Conservation (phyloP, 108 stramenopile species). For the Cyclotella cryptica region DNA sequence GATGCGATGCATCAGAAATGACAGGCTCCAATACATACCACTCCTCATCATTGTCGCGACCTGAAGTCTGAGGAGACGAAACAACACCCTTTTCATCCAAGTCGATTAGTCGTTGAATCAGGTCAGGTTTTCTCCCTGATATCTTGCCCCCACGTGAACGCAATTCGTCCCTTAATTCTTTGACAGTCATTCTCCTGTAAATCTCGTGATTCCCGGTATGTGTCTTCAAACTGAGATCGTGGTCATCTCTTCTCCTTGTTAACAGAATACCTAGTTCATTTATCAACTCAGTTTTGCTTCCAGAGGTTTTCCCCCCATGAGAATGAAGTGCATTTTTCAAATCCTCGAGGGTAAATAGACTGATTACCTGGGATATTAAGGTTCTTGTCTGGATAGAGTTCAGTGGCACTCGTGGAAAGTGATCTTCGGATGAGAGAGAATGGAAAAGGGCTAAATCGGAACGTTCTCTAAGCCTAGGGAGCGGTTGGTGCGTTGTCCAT, state of each 20-base stretch:
- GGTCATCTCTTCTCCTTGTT: no score
- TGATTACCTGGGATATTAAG: background rate
- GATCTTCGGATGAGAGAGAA: no score
- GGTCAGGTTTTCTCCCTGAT: slow-evolving; percentile 19
- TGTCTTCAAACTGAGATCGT: background rate
- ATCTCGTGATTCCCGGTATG: background rate
- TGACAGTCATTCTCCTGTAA: slow-evolving; percentile 10
- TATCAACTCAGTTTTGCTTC: background rate
- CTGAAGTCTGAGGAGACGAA: background rate
- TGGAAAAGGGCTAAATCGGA: no score
- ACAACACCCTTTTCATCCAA: background rate
- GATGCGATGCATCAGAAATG: background rate
- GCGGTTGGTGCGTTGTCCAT: no score
- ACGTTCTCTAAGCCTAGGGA: no score
- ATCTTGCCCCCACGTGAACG: slow-evolving; percentile 11
- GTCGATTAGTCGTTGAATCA: slow-evolving; percentile 16
- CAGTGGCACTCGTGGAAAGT: background rate
- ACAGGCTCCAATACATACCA: slow-evolving; percentile 33
- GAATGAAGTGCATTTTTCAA: background rate
- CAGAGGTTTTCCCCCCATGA: background rate
- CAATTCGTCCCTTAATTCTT: slow-evolving; percentile 24
- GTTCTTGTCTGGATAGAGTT: background rate
- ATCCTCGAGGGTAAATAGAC: background rate
- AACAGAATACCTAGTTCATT: background rate
- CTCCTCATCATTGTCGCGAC: background rate